Evolutionary conservation across 1,284 basidiomycete genomes (phyloP).

Genomic region (Phaffia rhodozyma): DNA sequence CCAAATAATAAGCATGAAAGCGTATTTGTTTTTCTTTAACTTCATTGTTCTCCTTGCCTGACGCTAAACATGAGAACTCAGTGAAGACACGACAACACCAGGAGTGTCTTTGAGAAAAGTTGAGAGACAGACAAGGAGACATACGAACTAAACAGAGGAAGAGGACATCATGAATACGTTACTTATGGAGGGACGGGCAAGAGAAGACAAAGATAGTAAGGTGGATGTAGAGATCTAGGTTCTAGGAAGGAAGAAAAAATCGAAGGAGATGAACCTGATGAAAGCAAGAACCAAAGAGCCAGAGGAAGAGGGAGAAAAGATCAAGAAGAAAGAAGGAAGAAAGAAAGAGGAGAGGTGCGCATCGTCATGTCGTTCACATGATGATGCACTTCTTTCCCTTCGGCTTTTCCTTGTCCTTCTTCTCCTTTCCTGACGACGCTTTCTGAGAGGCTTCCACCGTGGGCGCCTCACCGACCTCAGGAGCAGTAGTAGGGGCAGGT

Average conservation of each 20-base stretch:
- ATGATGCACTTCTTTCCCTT: slow-evolving; percentile 11
- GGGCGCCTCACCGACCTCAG: background rate
- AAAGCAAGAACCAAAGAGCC: background rate
- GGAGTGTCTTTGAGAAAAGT: too few species aligned
- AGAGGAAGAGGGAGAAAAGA: background rate
- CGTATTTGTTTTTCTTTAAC: too few species aligned
- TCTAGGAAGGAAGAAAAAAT: background rate
- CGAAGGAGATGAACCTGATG: background rate
- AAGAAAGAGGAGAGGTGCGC: background rate
- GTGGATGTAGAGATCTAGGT: background rate
- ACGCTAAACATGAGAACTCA: too few species aligned
- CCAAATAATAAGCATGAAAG: too few species aligned
- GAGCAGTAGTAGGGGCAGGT: background rate
- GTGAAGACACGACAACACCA: too few species aligned
- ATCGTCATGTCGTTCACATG: slow-evolving; percentile 7
- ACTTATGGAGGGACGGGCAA: background rate
- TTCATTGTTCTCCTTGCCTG: too few species aligned
- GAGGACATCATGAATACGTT: background rate
- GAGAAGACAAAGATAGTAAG: background rate
- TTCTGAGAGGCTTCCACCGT: background rate
- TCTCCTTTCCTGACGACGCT: background rate
- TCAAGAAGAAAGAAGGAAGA: background rate
- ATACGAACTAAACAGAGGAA: background rate
- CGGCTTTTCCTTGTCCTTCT: slow-evolving; percentile 13
- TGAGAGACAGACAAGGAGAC: too few species aligned